Conservation (phyloP, 2,329 filamentous ascomycete genomes). For the Trichoderma citrinoviride region DNA sequence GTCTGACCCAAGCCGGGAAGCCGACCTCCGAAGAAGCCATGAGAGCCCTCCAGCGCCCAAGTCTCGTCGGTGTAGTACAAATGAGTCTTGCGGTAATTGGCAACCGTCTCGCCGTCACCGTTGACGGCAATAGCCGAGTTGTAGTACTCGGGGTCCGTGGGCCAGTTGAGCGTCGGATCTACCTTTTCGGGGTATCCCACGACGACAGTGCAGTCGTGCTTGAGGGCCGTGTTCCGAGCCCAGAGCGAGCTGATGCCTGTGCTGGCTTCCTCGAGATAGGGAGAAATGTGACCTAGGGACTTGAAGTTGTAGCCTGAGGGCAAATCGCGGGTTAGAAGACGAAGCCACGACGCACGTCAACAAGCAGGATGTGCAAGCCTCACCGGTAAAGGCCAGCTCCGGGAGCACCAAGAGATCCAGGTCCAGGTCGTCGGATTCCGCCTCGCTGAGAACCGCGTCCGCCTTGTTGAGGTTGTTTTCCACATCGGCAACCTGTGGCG, state of each 20-base stretch:
- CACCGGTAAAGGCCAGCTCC: slow-evolving; percentile 73
- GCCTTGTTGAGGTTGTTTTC: slow-evolving; percentile 69
- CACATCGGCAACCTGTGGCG: slow-evolving; percentile 66
- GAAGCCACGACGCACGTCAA: not conserved
- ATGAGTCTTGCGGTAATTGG: slow-evolving; percentile 60
- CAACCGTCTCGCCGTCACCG: slow-evolving; percentile 57
- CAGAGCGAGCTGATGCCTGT: slow-evolving; percentile 68
- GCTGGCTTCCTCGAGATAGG: slow-evolving; percentile 64
- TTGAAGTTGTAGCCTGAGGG: slow-evolving; percentile 71
- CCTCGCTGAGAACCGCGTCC: slow-evolving; percentile 58
- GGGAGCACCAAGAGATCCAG: slow-evolving; percentile 72
- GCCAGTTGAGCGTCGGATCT: slow-evolving; percentile 50
- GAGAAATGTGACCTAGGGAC: slow-evolving; percentile 63
- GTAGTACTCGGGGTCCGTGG: slow-evolving; percentile 52
- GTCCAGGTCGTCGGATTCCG: slow-evolving; percentile 56
- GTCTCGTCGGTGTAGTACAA: slow-evolving; percentile 60
- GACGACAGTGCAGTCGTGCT: slow-evolving; percentile 64
- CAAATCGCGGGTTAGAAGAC: not conserved
- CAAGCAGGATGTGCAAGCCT: slow-evolving; percentile 23
- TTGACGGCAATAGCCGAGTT: slow-evolving; percentile 56
- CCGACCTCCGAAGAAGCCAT: slow-evolving; percentile 48
- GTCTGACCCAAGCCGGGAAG: slow-evolving; percentile 50
- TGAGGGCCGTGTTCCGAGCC: slow-evolving; percentile 65
- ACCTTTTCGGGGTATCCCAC: slow-evolving; percentile 73
- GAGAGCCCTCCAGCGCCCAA: slow-evolving; percentile 56